phyloP scores from a whole-genome alignment of 352 stramenopile genomes.

The Pythium volutum region DNA sequence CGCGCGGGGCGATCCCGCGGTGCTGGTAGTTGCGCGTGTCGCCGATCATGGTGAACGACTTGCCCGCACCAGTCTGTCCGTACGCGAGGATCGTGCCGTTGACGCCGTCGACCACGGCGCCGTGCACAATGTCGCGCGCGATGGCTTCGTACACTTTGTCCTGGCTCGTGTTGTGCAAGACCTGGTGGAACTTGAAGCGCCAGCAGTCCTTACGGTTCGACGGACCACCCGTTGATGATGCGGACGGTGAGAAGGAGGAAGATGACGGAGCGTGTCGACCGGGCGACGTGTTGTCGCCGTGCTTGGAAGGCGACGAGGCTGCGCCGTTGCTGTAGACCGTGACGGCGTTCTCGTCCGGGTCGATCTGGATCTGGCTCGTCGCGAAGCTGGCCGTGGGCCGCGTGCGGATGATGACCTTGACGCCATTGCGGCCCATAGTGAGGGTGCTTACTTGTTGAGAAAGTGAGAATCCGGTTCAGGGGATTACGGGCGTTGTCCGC shows the following conservation, averaged over 20 bases:
- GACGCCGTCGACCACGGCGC: slow-evolving; percentile 81
- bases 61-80: slow-evolving; percentile 86
- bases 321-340: slow-evolving; percentile 41
- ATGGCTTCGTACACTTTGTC: slow-evolving; percentile 90
- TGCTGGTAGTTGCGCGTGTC: slow-evolving; percentile 91
- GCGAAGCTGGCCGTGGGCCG: slow-evolving; percentile 75
- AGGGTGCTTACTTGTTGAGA: background rate
- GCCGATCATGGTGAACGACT: slow-evolving; percentile 92
- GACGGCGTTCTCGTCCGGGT: slow-evolving; percentile 73
- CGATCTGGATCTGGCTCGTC: slow-evolving; percentile 73
- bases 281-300: slow-evolving; percentile 16
- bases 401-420: slow-evolving; percentile 86
- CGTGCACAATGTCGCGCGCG: slow-evolving; percentile 86
- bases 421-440: slow-evolving; percentile 54
- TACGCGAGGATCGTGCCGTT: slow-evolving; percentile 90
- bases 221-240: slow-evolving; percentile 25
- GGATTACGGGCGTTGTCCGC: too few species aligned
- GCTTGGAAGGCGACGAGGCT: slow-evolving; percentile 35
- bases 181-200: slow-evolving; percentile 92
- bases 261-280: slow-evolving; percentile 1
- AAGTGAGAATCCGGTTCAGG: too few species aligned
- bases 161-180: slow-evolving; percentile 90
- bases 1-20: slow-evolving; percentile 83
- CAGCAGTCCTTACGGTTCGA: slow-evolving; percentile 82
- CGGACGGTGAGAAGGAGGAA: background rate